phyloP scores from a whole-genome alignment of 345 rosid species.

The Euphorbia peplus region DNA sequence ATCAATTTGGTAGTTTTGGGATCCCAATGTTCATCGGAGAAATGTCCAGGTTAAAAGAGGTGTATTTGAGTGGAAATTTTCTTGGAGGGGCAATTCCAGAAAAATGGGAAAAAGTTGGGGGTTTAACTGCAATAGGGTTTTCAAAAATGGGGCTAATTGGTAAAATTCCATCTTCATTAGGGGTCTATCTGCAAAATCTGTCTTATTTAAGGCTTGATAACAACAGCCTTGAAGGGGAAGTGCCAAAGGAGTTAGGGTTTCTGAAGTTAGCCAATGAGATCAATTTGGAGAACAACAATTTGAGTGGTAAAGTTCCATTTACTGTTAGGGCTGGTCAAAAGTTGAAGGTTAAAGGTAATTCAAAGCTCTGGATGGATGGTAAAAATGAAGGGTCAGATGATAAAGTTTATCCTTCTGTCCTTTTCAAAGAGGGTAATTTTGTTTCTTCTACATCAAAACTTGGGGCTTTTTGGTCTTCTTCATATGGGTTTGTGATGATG shows the following conservation, averaged over 20 bases:
- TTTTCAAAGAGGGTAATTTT: slow-evolving; percentile 7
- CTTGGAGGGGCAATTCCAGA: slow-evolving; percentile 59
- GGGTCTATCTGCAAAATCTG: slow-evolving; percentile 34
- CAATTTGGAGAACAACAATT: slow-evolving; percentile 63
- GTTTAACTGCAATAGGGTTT: slow-evolving; percentile 49
- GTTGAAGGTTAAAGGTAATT: slow-evolving; percentile 51
- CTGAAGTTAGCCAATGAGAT: slow-evolving; percentile 42
- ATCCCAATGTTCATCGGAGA: slow-evolving; percentile 46
- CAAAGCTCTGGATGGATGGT: slow-evolving; percentile 35
- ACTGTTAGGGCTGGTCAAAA: slow-evolving; percentile 40
- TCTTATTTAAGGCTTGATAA: slow-evolving; percentile 51
- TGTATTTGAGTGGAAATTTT: slow-evolving; percentile 60
- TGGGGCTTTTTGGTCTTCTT: slow-evolving; percentile 8
- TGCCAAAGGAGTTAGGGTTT: slow-evolving; percentile 48
- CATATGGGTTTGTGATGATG: slow-evolving; percentile 13
- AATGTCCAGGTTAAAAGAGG: slow-evolving; percentile 40
- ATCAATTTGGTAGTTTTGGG: slow-evolving; percentile 49
- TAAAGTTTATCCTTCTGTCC: slow-evolving; percentile 22
- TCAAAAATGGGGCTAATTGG: slow-evolving; percentile 53
- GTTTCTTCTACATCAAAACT: slow-evolving; percentile 12
- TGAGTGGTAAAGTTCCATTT: slow-evolving; percentile 53
- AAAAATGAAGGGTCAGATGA: slow-evolving; percentile 11
- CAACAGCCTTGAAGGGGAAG: slow-evolving; percentile 51
- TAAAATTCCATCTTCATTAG: slow-evolving; percentile 56
- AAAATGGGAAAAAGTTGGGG: slow-evolving; percentile 51